Evolutionary conservation across 1,139 yeast genomes (phyloP), one percentile per base, ranked within the genome.

Genomic region (Candida dubliniensis): DNA sequence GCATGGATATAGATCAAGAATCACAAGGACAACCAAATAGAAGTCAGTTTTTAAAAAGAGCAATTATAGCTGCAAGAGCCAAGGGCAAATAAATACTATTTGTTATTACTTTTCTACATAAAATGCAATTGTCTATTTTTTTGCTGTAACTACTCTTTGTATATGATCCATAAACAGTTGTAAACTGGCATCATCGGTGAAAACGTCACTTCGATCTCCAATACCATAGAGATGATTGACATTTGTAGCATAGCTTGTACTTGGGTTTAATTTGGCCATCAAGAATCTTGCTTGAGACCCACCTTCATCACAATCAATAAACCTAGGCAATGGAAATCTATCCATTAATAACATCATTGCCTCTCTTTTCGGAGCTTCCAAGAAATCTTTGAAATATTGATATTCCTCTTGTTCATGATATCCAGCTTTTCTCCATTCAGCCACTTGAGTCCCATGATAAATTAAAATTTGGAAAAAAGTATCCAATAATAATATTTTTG

Each of bases 381-480:
- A 79, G 64, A 93, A 79, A 46, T 80, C 82, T 65, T 87, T 88
- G 69, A 93, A 89, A 58, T 89, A 88, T 30, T 83, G 91, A 63
- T 89, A 93, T 54, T 88, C 96, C 48, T 86, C 89, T 62, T 83
- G 88, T 51, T 91, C 90, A 67, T 93, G 97, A 64, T 89, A 93
- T 4, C 96, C 95, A 9, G 91, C 91, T 64, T 88, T 89, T 67
- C 97, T 82, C 99, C 99, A 93, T 60, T 86, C 89, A 7, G 97
- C 96, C 56, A 95, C 84, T 38, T 95, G 87, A 59, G 86, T 88
- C 56, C 99, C 99, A 58, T 89, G 97, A 76, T 87, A 91, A 52
- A 93, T 91, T 57, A 93, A 82, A 51, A 95, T 89, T 64, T 89
- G 96, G 85, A 93, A 93, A 69, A 91, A 93, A 1, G 98, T 93